Evolutionary conservation across 352 stramenopile species (phyloP), one percentile per base, ranked within the genome.

Genomic region (Pythium aristosporum): DNA sequence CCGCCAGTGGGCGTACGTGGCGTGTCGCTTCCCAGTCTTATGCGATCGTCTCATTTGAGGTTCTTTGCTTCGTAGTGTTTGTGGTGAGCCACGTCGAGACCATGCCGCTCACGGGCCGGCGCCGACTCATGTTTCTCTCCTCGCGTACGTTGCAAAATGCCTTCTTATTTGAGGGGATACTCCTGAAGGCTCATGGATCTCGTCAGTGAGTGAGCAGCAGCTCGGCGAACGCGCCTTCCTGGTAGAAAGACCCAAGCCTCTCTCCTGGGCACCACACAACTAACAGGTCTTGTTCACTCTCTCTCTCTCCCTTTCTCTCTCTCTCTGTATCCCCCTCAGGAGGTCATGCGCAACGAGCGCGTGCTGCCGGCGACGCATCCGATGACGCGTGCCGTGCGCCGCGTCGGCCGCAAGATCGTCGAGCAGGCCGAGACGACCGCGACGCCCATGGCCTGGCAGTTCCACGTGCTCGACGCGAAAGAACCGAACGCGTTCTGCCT

Each of bases 401-500:
- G 78, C 51, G 77, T 92, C 11, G 82, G 82, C 2, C 57, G 44
- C 20, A 82, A 86, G 54, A 88, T 92, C 50, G 65, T 69, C 4
- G 47, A 75, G 46, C 69, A 84, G 54, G 67, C 80, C 16, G 60
- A 75, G 18, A 71, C 71, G 25, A 73, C 68, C 16, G 8, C 34
- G 34, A 39, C 43, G 28, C 41, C 54, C 57, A 87, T 92, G 71
- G 85, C 87, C 57, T 92, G 82, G 82, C 72, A 76, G 54, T 91
- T 91, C 53, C 77, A 87, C 47, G 80, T 89, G 46, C 79, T 91
- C 28, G 73, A 87, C 34, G 74, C 78, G 16, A 74, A 76, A 37
- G 80, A 89, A 60, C 80, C 82, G 5, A 91, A 91, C 53, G 82
- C 82, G 39, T 91, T 91, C 52, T 91, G 82, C 47, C 65, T 91